These are phyloP conservation scores for Claviceps spartinae DNA, from an alignment of 2,329 filamentous ascomycete species.

Conservation along the genomic window DNA sequence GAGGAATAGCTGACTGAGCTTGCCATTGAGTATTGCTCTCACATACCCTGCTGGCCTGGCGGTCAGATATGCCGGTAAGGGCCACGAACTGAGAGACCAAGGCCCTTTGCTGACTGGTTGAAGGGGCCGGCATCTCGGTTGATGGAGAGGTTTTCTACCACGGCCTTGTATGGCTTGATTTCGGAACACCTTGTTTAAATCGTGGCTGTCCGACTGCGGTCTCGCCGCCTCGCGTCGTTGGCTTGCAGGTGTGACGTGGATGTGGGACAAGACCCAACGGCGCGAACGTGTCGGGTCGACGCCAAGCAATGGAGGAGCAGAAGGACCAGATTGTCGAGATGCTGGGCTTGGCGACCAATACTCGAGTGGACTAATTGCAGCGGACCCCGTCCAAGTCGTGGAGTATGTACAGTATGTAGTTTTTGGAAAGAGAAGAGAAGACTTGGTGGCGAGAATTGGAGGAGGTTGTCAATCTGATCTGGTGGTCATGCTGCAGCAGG, in stretches of 20 bases:
- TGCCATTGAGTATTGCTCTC: slow-evolving; percentile 1
- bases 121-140: slow-evolving; percentile 24
- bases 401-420: neutral
- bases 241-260: neutral
- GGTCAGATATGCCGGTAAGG: slow-evolving; percentile 30
- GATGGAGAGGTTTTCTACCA: neutral
- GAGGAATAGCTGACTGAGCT: neutral
- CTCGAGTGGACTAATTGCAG: neutral
- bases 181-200: neutral
- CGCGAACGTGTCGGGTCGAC: neutral
- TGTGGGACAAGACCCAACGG: neutral
- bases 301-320: neutral
- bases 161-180: neutral
- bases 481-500: neutral
- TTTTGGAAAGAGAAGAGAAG: neutral
- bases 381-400: slow-evolving; percentile 1
- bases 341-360: neutral
- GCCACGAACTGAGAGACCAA: slow-evolving; percentile 28
- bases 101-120: slow-evolving; percentile 25
- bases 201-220: neutral
- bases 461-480: neutral
- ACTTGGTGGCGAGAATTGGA: neutral
- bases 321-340: neutral
- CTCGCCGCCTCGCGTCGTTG: neutral
- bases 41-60: slow-evolving; percentile 32